Evolutionary conservation across 345 rosid genomes (phyloP).

Genomic region (Firmiana major): DNA sequence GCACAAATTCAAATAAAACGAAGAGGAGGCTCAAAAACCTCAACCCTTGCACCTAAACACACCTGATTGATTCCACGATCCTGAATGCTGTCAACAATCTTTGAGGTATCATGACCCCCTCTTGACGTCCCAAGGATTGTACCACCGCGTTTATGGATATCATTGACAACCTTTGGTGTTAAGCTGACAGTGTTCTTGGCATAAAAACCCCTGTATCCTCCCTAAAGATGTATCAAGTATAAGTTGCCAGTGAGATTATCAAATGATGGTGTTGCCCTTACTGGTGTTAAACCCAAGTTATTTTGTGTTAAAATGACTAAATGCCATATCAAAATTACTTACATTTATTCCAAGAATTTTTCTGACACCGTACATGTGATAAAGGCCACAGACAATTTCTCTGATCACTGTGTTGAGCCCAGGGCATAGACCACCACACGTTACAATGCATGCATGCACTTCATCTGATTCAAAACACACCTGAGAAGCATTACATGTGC

Average conservation of each 20-base stretch:
- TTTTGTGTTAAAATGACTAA: background rate
- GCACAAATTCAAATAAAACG: background rate
- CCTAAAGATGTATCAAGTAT: constrained; percentile 38
- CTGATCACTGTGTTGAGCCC: constrained; percentile 96
- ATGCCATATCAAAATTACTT: constrained; percentile 25
- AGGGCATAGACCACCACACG: constrained; percentile 95
- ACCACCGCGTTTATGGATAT: constrained; percentile 94
- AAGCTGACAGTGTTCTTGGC: constrained; percentile 62
- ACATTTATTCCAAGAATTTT: constrained; percentile 76
- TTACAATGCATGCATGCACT: constrained; percentile 85
- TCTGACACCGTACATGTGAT: constrained; percentile 78
- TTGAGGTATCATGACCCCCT: constrained; percentile 70
- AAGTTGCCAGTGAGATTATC: background rate
- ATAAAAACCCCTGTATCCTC: constrained; percentile 89
- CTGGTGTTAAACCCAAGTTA: background rate
- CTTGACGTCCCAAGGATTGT: constrained; percentile 81
- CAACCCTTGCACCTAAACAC: background rate
- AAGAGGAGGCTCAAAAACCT: background rate
- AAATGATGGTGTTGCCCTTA: background rate
- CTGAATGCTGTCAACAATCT: constrained; percentile 90
- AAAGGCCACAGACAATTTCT: constrained; percentile 77
- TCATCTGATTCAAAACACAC: constrained; percentile 68
- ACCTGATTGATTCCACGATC: constrained; percentile 94
- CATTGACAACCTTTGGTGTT: constrained; percentile 66
- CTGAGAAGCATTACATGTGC: constrained; percentile 30